phyloP scores from a whole-genome alignment of 768 basidiomycete species.

The Cystofilobasidium ferigula region DNA sequence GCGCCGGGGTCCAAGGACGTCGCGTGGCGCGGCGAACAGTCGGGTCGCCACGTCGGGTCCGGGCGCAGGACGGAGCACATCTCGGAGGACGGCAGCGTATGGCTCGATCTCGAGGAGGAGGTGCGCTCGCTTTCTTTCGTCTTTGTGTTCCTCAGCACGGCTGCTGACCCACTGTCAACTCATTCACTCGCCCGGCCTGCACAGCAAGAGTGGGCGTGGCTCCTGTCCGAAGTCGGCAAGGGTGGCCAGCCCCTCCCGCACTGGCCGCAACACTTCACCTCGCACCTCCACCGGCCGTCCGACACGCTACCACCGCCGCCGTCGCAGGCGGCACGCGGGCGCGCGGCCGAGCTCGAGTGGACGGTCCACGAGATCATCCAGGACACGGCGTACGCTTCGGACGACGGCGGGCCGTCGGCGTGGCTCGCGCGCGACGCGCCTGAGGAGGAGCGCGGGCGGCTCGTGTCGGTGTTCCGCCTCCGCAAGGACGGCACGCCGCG shows the following conservation, averaged over 20 bases:
- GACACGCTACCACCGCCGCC: not conserved
- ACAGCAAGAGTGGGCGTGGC: slow-evolving; percentile 26
- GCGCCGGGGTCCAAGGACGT: not conserved
- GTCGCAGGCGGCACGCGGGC: not conserved
- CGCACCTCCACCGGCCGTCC: not conserved
- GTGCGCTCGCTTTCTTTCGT: not conserved
- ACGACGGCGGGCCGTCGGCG: not conserved
- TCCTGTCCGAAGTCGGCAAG: slow-evolving; percentile 16
- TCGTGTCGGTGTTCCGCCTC: slow-evolving; percentile 14
- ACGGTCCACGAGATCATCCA: not conserved
- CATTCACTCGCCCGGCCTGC: not conserved
- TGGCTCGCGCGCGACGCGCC: slow-evolving; percentile 1
- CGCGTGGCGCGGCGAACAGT: not conserved
- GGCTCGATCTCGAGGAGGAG: slow-evolving; percentile 25
- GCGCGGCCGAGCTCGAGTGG: not conserved
- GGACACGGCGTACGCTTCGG: not conserved
- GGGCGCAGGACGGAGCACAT: slow-evolving; percentile 7
- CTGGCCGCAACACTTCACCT: slow-evolving; percentile 23
- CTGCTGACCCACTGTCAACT: too few relatives aligned
- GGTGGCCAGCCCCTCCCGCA: slow-evolving; percentile 10
- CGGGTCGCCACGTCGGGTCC: slow-evolving; percentile 10
- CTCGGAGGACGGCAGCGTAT: slow-evolving; percentile 20
- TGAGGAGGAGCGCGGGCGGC: too few relatives aligned
- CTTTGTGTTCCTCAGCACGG: not conserved
- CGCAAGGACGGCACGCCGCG: not conserved